These are phyloP conservation scores for Mycena galopus DNA, from an alignment of 768 basidiomycete genomes.

Conservation along the genomic window DNA sequence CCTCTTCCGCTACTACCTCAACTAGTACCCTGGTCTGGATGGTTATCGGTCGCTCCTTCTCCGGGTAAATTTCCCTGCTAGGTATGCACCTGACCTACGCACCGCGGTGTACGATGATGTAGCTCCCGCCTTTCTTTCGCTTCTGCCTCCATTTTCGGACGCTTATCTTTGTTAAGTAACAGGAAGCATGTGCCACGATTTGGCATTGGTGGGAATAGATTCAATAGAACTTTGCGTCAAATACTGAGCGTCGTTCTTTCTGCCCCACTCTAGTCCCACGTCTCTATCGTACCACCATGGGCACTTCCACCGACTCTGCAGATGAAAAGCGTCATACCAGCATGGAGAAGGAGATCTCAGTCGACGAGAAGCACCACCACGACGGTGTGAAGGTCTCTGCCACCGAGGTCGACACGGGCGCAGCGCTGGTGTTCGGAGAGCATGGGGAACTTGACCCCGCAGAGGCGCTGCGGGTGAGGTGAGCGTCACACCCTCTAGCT, in stretches of 20 bases:
- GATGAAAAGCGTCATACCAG: conserved; percentile 3
- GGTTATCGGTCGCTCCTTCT: no score
- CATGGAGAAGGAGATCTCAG: background rate
- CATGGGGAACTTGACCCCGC: conserved; percentile 60
- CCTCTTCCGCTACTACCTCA: background rate
- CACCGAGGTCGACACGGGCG: conserved; percentile 72
- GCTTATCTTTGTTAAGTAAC: background rate
- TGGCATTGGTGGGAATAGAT: conserved; percentile 2
- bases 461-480: conserved; percentile 68
- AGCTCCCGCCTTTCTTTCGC: no score
- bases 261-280: background rate
- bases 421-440: conserved; percentile 65
- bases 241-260: background rate
- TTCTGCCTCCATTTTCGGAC: background rate
- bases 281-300: conserved; percentile 18
- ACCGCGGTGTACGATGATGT: no score
- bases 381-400: conserved; percentile 53
- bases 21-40: no score
- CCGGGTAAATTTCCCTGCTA: no score
- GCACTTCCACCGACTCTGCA: background rate
- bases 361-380: background rate
- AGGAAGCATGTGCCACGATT: background rate
- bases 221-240: background rate
- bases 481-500: conserved; percentile 18
- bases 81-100: no score